Conservation (phyloP, 1,284 basidiomycete genomes). For the Rhizopogon parksii region DNA sequence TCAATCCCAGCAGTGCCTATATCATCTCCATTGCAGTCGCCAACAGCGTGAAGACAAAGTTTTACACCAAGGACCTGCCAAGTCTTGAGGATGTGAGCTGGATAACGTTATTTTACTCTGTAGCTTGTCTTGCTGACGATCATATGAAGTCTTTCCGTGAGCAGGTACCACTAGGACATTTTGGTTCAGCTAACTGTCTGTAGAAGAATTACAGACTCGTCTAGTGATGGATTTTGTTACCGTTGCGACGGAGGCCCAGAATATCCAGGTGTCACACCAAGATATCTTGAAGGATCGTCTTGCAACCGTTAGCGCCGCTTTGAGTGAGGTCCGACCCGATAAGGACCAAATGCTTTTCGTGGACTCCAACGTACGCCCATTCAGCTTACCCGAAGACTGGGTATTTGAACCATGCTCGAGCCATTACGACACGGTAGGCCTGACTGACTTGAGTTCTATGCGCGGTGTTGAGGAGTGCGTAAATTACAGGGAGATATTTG, state of each 20-base stretch:
- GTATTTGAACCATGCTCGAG: constrained; percentile 66
- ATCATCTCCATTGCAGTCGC: constrained; percentile 62
- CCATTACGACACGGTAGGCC: constrained; percentile 66
- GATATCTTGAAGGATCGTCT: constrained; percentile 48
- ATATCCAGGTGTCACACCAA: constrained; percentile 50
- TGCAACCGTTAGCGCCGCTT: constrained; percentile 36
- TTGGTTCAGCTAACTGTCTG: constrained; percentile 9
- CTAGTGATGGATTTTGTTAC: constrained; percentile 48
- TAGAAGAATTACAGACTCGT: constrained; percentile 60
- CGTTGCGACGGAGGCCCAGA: constrained; percentile 52
- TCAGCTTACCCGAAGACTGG: constrained; percentile 59
- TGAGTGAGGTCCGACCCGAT: constrained; percentile 45
- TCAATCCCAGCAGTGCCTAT: constrained; percentile 44
- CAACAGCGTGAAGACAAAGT: constrained; percentile 62
- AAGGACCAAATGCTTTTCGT: constrained; percentile 68
- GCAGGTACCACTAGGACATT: constrained; percentile 18
- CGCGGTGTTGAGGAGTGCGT: neutral
- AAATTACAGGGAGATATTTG: constrained; percentile 51
- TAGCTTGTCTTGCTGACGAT: constrained; percentile 7
- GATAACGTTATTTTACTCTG: constrained; percentile 1
- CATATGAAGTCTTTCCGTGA: constrained; percentile 56
- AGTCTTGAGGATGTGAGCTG: constrained; percentile 62
- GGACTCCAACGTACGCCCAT: constrained; percentile 61
- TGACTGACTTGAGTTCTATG: neutral
- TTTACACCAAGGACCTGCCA: constrained; percentile 63